Evolutionary conservation across 2,329 filamentous ascomycete genomes (phyloP).

Genomic region (Grosmannia serpens): DNA sequence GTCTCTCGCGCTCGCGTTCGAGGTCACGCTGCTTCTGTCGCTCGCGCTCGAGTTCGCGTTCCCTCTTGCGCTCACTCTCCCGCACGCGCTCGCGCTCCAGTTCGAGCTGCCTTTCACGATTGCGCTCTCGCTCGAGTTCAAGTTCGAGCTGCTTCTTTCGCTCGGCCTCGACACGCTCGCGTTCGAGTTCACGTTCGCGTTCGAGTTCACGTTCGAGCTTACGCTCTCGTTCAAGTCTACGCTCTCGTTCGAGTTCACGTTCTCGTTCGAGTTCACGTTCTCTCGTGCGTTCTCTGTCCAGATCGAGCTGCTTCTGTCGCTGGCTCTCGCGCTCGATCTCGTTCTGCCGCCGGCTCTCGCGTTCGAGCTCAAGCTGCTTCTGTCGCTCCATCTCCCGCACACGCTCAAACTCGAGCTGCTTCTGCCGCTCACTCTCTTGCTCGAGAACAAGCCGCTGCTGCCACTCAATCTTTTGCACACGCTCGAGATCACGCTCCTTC

Average conservation of each 20-base stretch:
- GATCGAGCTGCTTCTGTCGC: neutral
- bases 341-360: neutral
- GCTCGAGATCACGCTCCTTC: neutral
- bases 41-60: neutral
- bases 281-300: neutral
- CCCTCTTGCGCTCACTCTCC: neutral
- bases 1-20: neutral
- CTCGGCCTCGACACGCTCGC: neutral
- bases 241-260: neutral
- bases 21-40: neutral
- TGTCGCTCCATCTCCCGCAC: neutral
- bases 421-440: neutral
- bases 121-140: neutral
- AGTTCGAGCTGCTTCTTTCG: neutral
- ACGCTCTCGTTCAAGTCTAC: neutral
- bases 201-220: neutral
- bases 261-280: neutral
- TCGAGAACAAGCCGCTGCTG: neutral
- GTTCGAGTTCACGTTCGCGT: neutral
- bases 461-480: too few relatives aligned
- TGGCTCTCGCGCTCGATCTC: conserved; percentile 5
- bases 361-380: neutral
- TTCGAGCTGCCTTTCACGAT: neutral
- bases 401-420: neutral
- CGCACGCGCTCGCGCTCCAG: neutral